phyloP scores from a whole-genome alignment of 768 basidiomycete genomes.

The Termitomyces heimii region DNA sequence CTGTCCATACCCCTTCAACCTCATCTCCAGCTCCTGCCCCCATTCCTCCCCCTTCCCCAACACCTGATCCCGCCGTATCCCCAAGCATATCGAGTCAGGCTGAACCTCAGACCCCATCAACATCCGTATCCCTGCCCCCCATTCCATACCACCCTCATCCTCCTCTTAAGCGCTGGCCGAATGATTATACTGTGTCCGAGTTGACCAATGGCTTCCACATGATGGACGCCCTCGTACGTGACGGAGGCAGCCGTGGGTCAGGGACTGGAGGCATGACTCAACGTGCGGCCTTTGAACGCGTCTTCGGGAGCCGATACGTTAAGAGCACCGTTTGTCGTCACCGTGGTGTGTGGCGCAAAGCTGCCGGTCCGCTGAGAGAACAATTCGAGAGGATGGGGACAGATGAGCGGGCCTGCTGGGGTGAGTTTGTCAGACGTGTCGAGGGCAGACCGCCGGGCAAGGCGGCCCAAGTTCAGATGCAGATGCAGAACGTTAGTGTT shows the following conservation, averaged over 20 bases:
- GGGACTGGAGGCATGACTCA: constrained; percentile 40
- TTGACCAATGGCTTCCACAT: constrained; percentile 54
- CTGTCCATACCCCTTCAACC: background rate
- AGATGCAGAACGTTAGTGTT: background rate
- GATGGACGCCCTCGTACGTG: constrained; percentile 36
- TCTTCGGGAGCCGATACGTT: constrained; percentile 66
- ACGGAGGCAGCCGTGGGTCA: constrained; percentile 29
- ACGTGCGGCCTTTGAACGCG: constrained; percentile 61
- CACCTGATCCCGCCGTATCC: constrained; percentile 1
- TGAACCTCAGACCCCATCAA: background rate
- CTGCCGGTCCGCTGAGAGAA: constrained; percentile 37
- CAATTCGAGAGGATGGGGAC: constrained; percentile 50
- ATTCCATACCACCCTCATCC: constrained; percentile 55
- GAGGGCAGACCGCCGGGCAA: constrained; percentile 43
- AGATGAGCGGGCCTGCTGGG: constrained; percentile 60
- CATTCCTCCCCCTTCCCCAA: background rate
- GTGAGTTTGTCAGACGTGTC: constrained; percentile 58
- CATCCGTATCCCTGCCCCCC: constrained; percentile 16
- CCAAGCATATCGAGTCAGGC: constrained; percentile 9
- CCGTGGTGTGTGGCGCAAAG: constrained; percentile 61
- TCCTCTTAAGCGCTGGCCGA: constrained; percentile 70
- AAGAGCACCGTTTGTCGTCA: constrained; percentile 72
- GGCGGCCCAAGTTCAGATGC: constrained; percentile 3
- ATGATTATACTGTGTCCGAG: constrained; percentile 68
- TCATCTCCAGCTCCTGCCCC: background rate